These are phyloP conservation scores for Podaxis sp. DNA, from an alignment of 768 basidiomycete genomes.

Conservation along the genomic window DNA sequence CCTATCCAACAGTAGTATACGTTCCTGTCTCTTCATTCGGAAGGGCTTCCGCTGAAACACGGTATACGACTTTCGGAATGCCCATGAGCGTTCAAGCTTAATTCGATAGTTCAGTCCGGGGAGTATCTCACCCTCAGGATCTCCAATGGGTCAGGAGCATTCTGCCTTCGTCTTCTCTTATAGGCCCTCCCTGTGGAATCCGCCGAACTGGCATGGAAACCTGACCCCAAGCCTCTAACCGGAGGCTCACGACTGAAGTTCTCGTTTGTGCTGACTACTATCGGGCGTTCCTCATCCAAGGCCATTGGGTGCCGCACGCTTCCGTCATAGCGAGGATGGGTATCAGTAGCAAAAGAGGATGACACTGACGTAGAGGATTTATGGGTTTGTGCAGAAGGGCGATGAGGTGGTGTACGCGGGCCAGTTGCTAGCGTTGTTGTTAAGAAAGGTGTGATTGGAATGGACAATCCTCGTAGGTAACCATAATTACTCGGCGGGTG, in stretches of 20 bases:
- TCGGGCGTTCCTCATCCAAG: not conserved
- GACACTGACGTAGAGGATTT: too few species aligned
- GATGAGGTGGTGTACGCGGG: too few species aligned
- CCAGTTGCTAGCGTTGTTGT: too few species aligned
- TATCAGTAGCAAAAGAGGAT: too few species aligned
- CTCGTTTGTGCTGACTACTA: not conserved
- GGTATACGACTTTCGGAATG: not conserved
- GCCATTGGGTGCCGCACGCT: not conserved
- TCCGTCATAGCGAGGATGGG: not conserved
- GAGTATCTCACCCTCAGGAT: not conserved
- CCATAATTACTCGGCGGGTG: too few species aligned
- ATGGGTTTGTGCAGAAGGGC: too few species aligned
- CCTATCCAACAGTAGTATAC: conserved; percentile 3
- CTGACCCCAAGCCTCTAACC: not conserved
- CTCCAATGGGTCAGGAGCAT: not conserved
- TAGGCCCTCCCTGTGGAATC: not conserved
- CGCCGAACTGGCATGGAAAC: not conserved
- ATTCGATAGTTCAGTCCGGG: too few species aligned
- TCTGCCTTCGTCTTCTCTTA: not conserved
- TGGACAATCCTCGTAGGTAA: too few species aligned
- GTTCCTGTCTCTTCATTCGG: not conserved
- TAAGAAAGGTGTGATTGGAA: too few species aligned
- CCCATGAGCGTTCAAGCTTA: not conserved
- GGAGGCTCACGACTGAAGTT: not conserved
- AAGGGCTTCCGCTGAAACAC: conserved; percentile 11